These are phyloP conservation scores for Exophiala calicioides DNA, from an alignment of 2,329 filamentous ascomycete species.

Conservation along the genomic window DNA sequence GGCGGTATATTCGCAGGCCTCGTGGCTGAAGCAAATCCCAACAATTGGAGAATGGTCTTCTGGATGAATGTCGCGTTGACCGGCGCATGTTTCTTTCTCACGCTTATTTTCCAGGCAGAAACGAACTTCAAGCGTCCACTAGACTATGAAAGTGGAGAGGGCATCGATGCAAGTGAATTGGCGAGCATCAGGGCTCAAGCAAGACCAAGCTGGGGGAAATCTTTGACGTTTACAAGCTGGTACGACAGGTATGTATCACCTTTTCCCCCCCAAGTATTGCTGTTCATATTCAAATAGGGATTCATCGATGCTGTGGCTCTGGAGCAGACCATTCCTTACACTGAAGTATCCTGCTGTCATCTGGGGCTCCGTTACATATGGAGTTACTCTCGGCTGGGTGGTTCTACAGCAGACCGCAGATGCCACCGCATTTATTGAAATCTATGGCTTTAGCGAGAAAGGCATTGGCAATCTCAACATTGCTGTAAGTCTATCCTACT, in stretches of 20 bases:
- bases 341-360: constrained; percentile 7
- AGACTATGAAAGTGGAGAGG: background rate
- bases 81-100: constrained; percentile 4
- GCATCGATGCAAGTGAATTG: background rate
- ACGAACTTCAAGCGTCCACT: constrained; percentile 9
- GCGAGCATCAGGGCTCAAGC: background rate
- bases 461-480: constrained; percentile 17
- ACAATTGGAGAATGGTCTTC: constrained; percentile 3
- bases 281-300: constrained; percentile 2
- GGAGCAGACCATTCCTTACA: background rate
- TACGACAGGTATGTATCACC: constrained; percentile 17
- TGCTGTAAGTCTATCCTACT: background rate
- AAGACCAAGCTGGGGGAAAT: background rate
- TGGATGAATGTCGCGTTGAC: constrained; percentile 6
- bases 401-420: constrained; percentile 15
- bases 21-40: background rate
- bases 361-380: constrained; percentile 5
- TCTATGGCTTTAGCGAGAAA: constrained; percentile 7
- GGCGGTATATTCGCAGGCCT: constrained; percentile 9
- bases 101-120: constrained; percentile 3
- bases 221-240: constrained; percentile 5
- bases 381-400: constrained; percentile 12
- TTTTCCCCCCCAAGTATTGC: too few relatives aligned
- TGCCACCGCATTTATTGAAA: constrained; percentile 3
- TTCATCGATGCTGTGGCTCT: constrained; percentile 10